phyloP scores from a whole-genome alignment of 129 eudicot genomes.

The Apium graveolens region DNA sequence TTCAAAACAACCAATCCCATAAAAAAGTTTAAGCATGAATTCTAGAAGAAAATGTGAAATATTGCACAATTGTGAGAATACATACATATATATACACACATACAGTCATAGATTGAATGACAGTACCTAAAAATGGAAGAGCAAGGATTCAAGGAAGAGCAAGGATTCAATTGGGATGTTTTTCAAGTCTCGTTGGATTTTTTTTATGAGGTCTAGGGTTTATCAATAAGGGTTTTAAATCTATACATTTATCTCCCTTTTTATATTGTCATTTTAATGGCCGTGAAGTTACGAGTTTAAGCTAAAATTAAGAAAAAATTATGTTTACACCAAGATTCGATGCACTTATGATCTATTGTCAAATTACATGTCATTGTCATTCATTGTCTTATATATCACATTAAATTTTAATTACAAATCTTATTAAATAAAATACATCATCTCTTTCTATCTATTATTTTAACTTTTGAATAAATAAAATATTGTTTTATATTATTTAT shows the following conservation, averaged over 20 bases:
- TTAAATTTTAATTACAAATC: too few relatives aligned
- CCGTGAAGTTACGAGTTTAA: too few relatives aligned
- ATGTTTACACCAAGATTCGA: too few relatives aligned
- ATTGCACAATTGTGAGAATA: background rate
- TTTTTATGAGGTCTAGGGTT: background rate
- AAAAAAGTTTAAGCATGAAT: background rate
- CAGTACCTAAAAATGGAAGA: background rate
- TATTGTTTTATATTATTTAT: too few relatives aligned
- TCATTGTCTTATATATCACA: too few relatives aligned
- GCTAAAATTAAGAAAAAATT: too few relatives aligned
- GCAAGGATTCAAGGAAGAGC: background rate
- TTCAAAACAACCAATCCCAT: background rate
- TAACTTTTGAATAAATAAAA: too few relatives aligned
- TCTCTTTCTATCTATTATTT: too few relatives aligned
- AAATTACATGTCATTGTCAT: too few relatives aligned
- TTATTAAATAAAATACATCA: too few relatives aligned
- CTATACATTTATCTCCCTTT: background rate
- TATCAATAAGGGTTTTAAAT: background rate
- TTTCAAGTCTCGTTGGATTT: background rate
- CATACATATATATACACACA: background rate
- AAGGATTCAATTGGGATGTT: background rate
- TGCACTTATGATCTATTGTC: too few relatives aligned
- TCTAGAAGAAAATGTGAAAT: background rate
- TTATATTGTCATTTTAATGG: too few relatives aligned
- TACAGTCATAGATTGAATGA: background rate